Evolutionary conservation across 2,329 filamentous ascomycete genomes (phyloP).

Genomic region (Tolypocladium inflatum): DNA sequence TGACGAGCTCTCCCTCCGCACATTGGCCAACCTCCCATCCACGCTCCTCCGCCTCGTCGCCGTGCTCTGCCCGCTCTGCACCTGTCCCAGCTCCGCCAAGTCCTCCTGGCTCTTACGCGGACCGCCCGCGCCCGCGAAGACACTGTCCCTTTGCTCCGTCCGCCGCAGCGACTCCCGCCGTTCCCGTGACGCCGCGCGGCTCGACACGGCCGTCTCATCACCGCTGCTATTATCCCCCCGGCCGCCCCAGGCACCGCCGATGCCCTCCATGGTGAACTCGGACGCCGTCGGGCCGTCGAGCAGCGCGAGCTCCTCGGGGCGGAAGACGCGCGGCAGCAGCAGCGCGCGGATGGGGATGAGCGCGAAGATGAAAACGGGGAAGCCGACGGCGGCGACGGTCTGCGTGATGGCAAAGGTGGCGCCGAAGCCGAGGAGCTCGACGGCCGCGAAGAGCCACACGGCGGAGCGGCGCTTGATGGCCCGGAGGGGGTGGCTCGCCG

Average conservation of each 20-base stretch:
- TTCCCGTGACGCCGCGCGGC: constrained; percentile 3
- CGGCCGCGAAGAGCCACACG: constrained; percentile 61
- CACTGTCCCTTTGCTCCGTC: constrained; percentile 10
- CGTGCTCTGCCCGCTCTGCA: constrained; percentile 18
- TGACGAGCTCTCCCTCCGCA: neutral
- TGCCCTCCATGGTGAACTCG: constrained; percentile 66
- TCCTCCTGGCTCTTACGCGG: constrained; percentile 23
- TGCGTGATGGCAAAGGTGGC: constrained; percentile 78
- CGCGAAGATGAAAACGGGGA: constrained; percentile 63
- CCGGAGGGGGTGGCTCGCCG: constrained; percentile 47
- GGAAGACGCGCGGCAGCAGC: constrained; percentile 54
- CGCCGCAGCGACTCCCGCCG: constrained; percentile 2
- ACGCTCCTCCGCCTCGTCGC: constrained; percentile 18
- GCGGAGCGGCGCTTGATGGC: constrained; percentile 50
- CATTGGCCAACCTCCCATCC: constrained; percentile 4
- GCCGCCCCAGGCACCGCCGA: constrained; percentile 52
- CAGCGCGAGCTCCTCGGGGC: constrained; percentile 45
- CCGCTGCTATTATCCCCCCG: constrained; percentile 5
- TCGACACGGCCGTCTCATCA: constrained; percentile 9
- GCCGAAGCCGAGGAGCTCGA: constrained; percentile 62
- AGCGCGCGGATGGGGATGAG: constrained; percentile 58
- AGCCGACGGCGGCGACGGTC: constrained; percentile 74
- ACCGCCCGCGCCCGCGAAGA: constrained; percentile 15
- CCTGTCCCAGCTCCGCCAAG: constrained; percentile 22
- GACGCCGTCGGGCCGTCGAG: constrained; percentile 70